phyloP scores from a whole-genome alignment of 371 early-diverging fungal genomes.

The Batkoa obscura region DNA sequence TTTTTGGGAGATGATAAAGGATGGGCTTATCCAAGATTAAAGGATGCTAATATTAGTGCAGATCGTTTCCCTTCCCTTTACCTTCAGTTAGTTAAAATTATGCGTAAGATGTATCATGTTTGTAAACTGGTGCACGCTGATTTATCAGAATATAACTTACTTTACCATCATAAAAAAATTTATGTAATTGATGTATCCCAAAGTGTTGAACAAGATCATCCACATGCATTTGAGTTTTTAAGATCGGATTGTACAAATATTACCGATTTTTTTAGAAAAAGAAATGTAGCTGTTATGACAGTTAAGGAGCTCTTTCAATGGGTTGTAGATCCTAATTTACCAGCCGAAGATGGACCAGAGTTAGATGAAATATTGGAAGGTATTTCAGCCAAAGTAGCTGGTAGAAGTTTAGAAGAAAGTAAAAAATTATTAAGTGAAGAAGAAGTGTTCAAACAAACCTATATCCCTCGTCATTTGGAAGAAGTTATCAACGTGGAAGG shows the following conservation, averaged over 20 bases:
- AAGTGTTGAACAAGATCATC: conserved; percentile 97
- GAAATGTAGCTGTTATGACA: conserved; percentile 60
- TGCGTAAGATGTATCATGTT: conserved; percentile 87
- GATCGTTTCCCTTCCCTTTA: conserved; percentile 62
- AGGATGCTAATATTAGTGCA: conserved; percentile 70
- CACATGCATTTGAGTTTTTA: conserved; percentile 95
- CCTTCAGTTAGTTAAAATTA: conserved; percentile 66
- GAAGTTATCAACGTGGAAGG: conserved; percentile 80
- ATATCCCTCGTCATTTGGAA: conserved; percentile 79
- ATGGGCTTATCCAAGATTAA: conserved; percentile 87
- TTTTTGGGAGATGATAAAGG: conserved; percentile 85
- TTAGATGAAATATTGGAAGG: conserved; percentile 27
- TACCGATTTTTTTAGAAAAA: conserved; percentile 82
- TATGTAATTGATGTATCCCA: conserved; percentile 99
- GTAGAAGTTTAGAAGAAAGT: conserved; percentile 15
- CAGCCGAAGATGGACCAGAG: conserved; percentile 31
- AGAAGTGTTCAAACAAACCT: conserved; percentile 76
- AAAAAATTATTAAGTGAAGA: conserved; percentile 33
- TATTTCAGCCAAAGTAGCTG: conserved; percentile 6
- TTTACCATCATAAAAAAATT: conserved; percentile 66
- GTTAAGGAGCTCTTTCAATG: conserved; percentile 80
- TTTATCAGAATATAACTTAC: conserved; percentile 96
- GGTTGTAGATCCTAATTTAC: conserved; percentile 44
- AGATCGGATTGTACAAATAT: conserved; percentile 92
- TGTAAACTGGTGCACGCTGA: conserved; percentile 98